Percentiles rank a stretch among this genome's conserved stretches.
These are phyloP conservation scores for Vickermania ingenoplastis DNA, from an alignment of 208 protist genomes.

Conservation along the genomic window DNA sequence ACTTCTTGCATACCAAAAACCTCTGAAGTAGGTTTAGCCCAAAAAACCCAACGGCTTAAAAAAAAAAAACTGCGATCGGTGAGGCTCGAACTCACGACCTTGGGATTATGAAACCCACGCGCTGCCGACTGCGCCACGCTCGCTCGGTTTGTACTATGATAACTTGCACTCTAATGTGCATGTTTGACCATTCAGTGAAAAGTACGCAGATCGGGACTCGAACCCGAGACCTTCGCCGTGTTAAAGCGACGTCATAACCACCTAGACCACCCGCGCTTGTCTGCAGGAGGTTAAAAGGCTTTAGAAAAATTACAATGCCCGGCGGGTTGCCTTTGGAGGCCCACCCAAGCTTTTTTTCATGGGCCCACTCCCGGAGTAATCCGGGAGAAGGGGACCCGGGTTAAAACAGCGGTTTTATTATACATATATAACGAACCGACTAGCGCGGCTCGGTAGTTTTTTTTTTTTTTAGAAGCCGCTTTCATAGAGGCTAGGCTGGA, in stretches of 20 bases:
- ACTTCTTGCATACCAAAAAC: too few relatives aligned
- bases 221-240: slow-evolving; percentile 88
- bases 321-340: background rate
- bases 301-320: too few relatives aligned
- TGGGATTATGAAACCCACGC: slow-evolving; percentile 94
- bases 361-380: background rate
- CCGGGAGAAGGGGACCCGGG: too few relatives aligned
- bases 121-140: slow-evolving; percentile 92
- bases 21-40: background rate
- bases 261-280: slow-evolving; percentile 82
- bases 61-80: slow-evolving; percentile 36
- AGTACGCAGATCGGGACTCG: slow-evolving; percentile 79
- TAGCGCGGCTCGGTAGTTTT: too few relatives aligned
- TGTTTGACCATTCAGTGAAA: slow-evolving; percentile 19
- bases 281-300: background rate
- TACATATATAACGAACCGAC: too few relatives aligned
- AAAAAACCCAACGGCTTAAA: background rate
- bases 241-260: slow-evolving; percentile 92
- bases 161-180: background rate
- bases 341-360: background rate
- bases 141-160: slow-evolving; percentile 14
- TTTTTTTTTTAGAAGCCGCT: too few relatives aligned
- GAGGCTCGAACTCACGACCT: slow-evolving; percentile 92
- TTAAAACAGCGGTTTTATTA: too few relatives aligned
- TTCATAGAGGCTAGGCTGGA: too few relatives aligned